Conservation (phyloP, 75 land plant genomes). For the Pinus tabuliformis region DNA sequence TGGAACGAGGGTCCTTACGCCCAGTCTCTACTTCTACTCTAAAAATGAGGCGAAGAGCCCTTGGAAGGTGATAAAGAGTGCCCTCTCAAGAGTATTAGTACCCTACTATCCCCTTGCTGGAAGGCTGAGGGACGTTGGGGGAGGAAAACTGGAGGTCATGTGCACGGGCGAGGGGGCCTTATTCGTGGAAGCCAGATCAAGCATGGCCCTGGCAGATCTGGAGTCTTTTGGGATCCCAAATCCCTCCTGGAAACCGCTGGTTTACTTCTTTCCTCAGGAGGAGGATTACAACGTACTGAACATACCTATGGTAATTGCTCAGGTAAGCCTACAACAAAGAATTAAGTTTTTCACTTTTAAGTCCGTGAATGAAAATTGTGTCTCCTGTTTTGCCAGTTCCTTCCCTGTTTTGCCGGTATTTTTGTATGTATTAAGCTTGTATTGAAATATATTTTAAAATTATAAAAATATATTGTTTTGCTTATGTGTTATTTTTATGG, state of each 20-base stretch:
- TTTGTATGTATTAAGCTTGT: no score
- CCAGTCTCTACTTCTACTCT: slow-evolving; percentile 43
- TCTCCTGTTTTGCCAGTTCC: no score
- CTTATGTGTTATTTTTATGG: no score
- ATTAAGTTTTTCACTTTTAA: no score
- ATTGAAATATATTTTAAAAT: no score
- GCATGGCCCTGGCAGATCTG: slow-evolving; percentile 26
- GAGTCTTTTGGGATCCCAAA: slow-evolving; percentile 42
- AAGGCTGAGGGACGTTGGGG: slow-evolving; percentile 29
- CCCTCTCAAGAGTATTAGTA: slow-evolving; percentile 35
- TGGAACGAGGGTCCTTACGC: slow-evolving; percentile 45
- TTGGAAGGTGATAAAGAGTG: slow-evolving; percentile 12
- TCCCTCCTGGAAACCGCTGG: slow-evolving; percentile 33
- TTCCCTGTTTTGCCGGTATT: no score
- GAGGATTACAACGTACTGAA: slow-evolving; percentile 27
- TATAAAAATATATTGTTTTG: no score
- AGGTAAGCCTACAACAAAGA: neutral
- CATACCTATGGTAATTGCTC: slow-evolving; percentile 47
- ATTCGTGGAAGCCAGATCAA: slow-evolving; percentile 31
- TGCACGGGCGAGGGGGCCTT: slow-evolving; percentile 35
- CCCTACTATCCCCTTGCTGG: slow-evolving; percentile 60
- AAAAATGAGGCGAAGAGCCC: neutral
- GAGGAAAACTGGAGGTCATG: slow-evolving; percentile 45
- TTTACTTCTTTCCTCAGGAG: slow-evolving; percentile 29
- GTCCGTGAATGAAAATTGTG: no score